These are phyloP conservation scores for Cryptococcus wingfieldii DNA, from an alignment of 1,284 basidiomycete genomes.

Conservation along the genomic window DNA sequence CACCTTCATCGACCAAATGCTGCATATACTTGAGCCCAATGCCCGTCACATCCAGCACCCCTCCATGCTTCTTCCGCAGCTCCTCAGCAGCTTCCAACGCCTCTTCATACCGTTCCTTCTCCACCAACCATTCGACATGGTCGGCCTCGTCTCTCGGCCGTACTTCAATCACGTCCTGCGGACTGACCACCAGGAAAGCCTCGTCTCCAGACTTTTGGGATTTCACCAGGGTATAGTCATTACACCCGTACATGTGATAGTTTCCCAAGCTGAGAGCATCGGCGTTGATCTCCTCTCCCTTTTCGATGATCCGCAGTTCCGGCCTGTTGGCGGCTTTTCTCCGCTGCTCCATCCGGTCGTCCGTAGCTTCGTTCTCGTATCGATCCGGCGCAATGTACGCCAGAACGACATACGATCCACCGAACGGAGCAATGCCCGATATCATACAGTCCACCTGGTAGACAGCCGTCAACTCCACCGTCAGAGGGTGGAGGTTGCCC, in stretches of 20 bases:
- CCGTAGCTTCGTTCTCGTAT: constrained; percentile 60
- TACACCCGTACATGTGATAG: constrained; percentile 82
- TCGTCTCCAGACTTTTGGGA: constrained; percentile 41
- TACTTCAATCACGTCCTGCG: constrained; percentile 79
- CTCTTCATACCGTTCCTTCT: constrained; percentile 78
- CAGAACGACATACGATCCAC: constrained; percentile 71
- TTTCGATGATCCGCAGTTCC: constrained; percentile 86
- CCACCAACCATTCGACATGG: constrained; percentile 89
- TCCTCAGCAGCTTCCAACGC: constrained; percentile 80
- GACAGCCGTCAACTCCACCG: constrained; percentile 81
- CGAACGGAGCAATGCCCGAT: constrained; percentile 77
- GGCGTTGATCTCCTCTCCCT: constrained; percentile 82
- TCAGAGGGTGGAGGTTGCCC: constrained; percentile 27
- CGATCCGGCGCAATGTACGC: constrained; percentile 60
- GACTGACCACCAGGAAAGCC: constrained; percentile 74
- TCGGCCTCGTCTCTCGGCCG: constrained; percentile 81
- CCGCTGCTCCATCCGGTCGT: constrained; percentile 66
- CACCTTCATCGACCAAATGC: constrained; percentile 70
- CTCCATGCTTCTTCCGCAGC: constrained; percentile 49
- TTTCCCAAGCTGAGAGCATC: constrained; percentile 77
- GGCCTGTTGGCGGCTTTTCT: constrained; percentile 80
- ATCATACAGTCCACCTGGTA: constrained; percentile 97
- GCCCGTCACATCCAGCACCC: constrained; percentile 59
- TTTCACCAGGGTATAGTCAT: constrained; percentile 73
- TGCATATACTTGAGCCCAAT: constrained; percentile 82